Percentiles rank a stretch among this genome's conserved stretches.
Evolutionary conservation across 2,329 filamentous ascomycete species (phyloP).

Genomic region (Geoglossum cookeanum): DNA sequence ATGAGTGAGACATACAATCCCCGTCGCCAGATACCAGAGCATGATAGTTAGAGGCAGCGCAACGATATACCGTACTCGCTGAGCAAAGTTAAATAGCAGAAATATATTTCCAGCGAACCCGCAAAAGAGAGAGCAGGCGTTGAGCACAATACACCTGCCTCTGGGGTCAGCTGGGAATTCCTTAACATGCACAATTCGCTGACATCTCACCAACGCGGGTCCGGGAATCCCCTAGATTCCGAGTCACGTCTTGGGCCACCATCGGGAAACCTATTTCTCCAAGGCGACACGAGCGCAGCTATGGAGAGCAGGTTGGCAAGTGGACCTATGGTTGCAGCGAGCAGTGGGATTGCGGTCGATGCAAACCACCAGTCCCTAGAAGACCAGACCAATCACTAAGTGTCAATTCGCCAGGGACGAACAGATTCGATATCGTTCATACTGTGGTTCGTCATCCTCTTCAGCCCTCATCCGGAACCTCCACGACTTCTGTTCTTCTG

Average conservation of each 20-base stretch:
- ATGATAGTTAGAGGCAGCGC: constrained; percentile 70
- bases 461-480: constrained; percentile 16
- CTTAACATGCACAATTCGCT: not conserved
- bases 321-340: constrained; percentile 69
- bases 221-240: constrained; percentile 35
- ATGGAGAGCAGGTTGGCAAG: constrained; percentile 79
- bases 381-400: not conserved
- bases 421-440: not conserved
- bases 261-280: constrained; percentile 38
- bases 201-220: constrained; percentile 47
- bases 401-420: not conserved
- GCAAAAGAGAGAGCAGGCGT: constrained; percentile 56
- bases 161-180: not conserved
- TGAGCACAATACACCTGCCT: constrained; percentile 48
- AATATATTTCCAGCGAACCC: constrained; percentile 66
- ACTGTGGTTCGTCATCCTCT: constrained; percentile 24
- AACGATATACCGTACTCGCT: constrained; percentile 57
- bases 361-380: constrained; percentile 29
- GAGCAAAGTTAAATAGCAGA: constrained; percentile 73
- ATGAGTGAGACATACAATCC: constrained; percentile 26
- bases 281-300: constrained; percentile 62
- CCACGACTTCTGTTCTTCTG: not conserved
- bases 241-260: constrained; percentile 29
- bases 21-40: constrained; percentile 50
- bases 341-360: constrained; percentile 44